These are phyloP conservation scores for Hippophae rhamnoides DNA, from an alignment of 306 rosid genomes.

Conservation along the genomic window DNA sequence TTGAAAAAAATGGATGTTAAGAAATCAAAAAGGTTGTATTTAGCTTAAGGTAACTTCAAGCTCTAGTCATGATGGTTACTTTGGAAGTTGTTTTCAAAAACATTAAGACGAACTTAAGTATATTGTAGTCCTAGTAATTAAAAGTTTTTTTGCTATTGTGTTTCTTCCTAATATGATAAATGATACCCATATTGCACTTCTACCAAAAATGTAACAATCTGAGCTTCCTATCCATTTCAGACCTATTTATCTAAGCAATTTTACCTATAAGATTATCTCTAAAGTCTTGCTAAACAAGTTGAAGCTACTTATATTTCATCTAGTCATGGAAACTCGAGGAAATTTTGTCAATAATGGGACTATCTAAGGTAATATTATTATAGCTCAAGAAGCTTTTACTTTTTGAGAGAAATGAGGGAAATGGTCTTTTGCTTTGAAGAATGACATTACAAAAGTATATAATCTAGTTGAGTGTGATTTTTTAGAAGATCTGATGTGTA, in stretches of 20 bases:
- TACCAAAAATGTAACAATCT: too few relatives aligned
- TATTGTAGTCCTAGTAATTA: too few relatives aligned
- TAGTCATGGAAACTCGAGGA: neutral
- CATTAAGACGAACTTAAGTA: too few relatives aligned
- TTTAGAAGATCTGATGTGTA: neutral
- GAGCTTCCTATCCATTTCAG: too few relatives aligned
- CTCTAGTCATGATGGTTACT: too few relatives aligned
- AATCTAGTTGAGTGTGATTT: neutral
- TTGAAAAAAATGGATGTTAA: too few relatives aligned
- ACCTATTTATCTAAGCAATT: neutral
- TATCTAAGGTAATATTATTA: neutral
- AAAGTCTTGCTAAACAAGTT: neutral
- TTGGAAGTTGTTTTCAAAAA: too few relatives aligned
- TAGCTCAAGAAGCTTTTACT: neutral
- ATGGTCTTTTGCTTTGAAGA: neutral
- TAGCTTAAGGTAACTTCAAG: too few relatives aligned
- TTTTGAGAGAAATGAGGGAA: neutral
- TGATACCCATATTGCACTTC: too few relatives aligned
- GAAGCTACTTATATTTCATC: rapidly evolving
- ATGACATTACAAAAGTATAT: neutral
- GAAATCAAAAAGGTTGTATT: too few relatives aligned
- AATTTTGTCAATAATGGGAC: neutral
- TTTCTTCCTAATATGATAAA: too few relatives aligned
- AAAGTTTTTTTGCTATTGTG: too few relatives aligned
- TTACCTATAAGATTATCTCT: neutral